phyloP scores from a whole-genome alignment of 345 rosid species.

The Eucalyptus cloeziana region DNA sequence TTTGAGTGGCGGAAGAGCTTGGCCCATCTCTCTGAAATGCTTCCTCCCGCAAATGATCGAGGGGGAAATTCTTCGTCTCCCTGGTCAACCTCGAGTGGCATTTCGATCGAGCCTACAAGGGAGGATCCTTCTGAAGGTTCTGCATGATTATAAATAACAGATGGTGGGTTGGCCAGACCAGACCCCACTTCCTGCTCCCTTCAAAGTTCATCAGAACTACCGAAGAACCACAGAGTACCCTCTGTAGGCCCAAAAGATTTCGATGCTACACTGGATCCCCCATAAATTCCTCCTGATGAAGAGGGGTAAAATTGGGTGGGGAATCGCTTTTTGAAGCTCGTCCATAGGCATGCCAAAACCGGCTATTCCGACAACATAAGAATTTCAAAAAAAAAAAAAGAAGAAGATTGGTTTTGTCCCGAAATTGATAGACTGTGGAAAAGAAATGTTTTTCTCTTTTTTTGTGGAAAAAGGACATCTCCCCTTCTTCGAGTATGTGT shows the following conservation, averaged over 20 bases:
- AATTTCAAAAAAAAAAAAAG: too few species aligned
- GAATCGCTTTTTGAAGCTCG: background rate
- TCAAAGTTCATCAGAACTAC: background rate
- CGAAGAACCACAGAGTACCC: background rate
- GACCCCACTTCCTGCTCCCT: background rate
- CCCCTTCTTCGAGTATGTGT: background rate
- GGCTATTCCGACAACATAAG: background rate
- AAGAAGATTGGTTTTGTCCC: too few species aligned
- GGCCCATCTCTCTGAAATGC: background rate
- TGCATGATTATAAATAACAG: background rate
- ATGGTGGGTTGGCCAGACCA: background rate
- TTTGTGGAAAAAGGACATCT: too few species aligned
- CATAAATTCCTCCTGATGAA: background rate
- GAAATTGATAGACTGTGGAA: background rate
- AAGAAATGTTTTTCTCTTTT: too few species aligned
- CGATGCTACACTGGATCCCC: background rate
- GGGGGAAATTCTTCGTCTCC: too few species aligned
- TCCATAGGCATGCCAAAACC: background rate
- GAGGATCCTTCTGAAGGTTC: background rate
- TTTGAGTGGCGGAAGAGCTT: background rate
- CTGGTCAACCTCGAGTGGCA: too few species aligned
- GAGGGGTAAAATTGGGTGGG: background rate
- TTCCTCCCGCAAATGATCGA: too few species aligned
- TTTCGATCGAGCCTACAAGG: too few species aligned
- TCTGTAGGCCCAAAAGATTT: too few species aligned